Base-by-base conservation (phyloP, 768 basidiomycete genomes). In the Phylloporus sp. region DNA sequence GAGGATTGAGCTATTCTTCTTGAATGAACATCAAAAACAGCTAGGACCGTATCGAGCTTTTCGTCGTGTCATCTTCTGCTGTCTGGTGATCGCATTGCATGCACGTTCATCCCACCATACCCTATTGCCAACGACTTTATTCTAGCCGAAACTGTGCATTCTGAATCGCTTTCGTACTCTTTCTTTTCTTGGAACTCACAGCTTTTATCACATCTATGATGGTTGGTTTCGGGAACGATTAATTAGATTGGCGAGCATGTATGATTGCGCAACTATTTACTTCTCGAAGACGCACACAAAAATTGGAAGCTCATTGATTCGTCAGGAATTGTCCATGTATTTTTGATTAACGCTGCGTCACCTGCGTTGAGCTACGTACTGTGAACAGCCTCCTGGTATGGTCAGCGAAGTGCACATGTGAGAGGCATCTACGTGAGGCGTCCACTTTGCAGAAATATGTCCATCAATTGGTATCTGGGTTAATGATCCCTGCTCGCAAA, bases 1-100 rank as follows among this genome's bases (percentile, higher is more conserved):
- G 67, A 45, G 67, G 66, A 2, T 53, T 53, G 54, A 68, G 66
- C 38, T 69, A 59, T 23, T 44, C 53, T 29, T 60, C 62, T 15
- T 64, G 34, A 53, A 8, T 26, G 23, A 7, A 6, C 39, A 24
- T 41, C 15, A 15, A 12, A 9, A 41, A 18, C n/a, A n/a, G n/a
- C n/a, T n/a, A n/a, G n/a, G n/a, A n/a, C n/a, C n/a, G n/a, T n/a
- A n/a, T 18, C 5, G 6, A 29, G 27, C 11, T 43, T 0, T n/a
- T 45, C 20, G 20, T 45, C 44, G 9, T 16, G 9, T 15, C 35
- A 20, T 36, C 35, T 34, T 34, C 34, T 34, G 9, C 34, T 2
- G n/a, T 34, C 16, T 34, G 34, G 34, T 6, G 34, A 34, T 34
- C 16, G 34, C 34, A 16, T 7, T 34, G 15, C 34, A n/a, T 16